Conservation (phyloP, 2,329 filamentous ascomycete genomes). For the Alternaria novae-zelandiae region DNA sequence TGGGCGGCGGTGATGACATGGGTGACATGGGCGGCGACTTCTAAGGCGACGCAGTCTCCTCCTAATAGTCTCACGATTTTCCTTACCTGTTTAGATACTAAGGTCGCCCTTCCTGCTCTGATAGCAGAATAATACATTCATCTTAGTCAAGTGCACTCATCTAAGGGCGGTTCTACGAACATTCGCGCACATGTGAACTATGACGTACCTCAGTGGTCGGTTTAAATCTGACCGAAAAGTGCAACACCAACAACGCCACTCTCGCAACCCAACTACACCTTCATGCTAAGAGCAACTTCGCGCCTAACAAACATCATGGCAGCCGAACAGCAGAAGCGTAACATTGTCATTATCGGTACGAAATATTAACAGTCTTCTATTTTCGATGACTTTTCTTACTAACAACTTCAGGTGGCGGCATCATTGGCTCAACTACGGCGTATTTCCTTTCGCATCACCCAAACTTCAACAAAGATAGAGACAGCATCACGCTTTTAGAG, state of each 20-base stretch:
- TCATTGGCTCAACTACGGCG: constrained; percentile 89
- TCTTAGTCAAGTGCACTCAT: neutral
- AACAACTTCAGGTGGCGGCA: constrained; percentile 73
- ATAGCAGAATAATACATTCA: neutral
- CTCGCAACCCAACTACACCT: constrained; percentile 9
- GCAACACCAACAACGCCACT: constrained; percentile 20
- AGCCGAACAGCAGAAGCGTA: constrained; percentile 31
- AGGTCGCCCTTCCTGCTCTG: neutral
- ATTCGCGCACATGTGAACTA: neutral
- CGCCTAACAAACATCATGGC: constrained; percentile 32
- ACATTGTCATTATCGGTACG: constrained; percentile 49
- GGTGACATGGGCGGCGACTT: constrained; percentile 31
- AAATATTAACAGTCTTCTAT: too few species aligned
- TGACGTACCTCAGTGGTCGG: constrained; percentile 21
- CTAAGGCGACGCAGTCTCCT: neutral
- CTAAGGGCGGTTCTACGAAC: neutral
- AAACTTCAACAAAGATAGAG: constrained; percentile 74
- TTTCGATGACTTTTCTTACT: neutral
- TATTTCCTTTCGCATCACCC: constrained; percentile 91
- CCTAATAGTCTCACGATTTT: neutral
- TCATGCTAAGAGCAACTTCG: constrained; percentile 30
- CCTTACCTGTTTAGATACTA: neutral
- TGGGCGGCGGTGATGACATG: constrained; percentile 38
- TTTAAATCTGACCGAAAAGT: constrained; percentile 19
- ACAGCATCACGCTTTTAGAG: constrained; percentile 86